Conservation (phyloP, 2,329 filamentous ascomycete genomes). For the Aspergillus pseudoglaucus region DNA sequence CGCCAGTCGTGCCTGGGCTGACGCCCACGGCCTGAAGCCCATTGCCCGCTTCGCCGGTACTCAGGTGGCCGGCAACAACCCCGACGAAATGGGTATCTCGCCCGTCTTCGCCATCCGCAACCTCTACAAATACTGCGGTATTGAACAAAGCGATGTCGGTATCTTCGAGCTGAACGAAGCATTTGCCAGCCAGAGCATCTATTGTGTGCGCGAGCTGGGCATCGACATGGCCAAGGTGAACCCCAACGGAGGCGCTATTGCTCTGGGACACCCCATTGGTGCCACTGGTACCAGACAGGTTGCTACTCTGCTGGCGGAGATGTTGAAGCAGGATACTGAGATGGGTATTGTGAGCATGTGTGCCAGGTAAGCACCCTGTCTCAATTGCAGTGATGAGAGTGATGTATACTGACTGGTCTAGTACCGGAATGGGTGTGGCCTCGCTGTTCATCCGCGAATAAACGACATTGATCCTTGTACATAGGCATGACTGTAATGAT, state of each 20-base stretch:
- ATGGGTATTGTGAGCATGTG: slow-evolving; percentile 85
- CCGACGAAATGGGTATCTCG: slow-evolving; percentile 85
- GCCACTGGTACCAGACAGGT: slow-evolving; percentile 81
- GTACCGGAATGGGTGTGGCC: slow-evolving; percentile 22
- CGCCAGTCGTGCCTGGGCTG: slow-evolving; percentile 84
- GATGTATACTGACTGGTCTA: slow-evolving; percentile 4
- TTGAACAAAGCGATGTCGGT: slow-evolving; percentile 74
- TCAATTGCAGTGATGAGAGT: background rate
- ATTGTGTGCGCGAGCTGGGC: slow-evolving; percentile 65
- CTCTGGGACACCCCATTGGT: slow-evolving; percentile 78
- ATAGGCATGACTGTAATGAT: no score
- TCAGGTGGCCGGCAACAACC: slow-evolving; percentile 77
- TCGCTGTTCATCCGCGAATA: slow-evolving; percentile 19
- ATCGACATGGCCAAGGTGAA: slow-evolving; percentile 65
- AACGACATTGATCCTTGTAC: no score
- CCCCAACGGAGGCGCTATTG: slow-evolving; percentile 85
- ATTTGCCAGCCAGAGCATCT: slow-evolving; percentile 91
- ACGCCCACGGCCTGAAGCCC: slow-evolving; percentile 76
- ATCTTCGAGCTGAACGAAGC: slow-evolving; percentile 91
- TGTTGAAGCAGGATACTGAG: slow-evolving; percentile 75
- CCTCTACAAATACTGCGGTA: slow-evolving; percentile 67
- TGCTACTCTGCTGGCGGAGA: slow-evolving; percentile 81
- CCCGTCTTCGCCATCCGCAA: slow-evolving; percentile 59
- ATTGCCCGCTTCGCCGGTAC: slow-evolving; percentile 85
- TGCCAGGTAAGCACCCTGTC: slow-evolving; percentile 48